phyloP scores from a whole-genome alignment of 108 stramenopile genomes.

The Fistulifera pelliculosa region DNA sequence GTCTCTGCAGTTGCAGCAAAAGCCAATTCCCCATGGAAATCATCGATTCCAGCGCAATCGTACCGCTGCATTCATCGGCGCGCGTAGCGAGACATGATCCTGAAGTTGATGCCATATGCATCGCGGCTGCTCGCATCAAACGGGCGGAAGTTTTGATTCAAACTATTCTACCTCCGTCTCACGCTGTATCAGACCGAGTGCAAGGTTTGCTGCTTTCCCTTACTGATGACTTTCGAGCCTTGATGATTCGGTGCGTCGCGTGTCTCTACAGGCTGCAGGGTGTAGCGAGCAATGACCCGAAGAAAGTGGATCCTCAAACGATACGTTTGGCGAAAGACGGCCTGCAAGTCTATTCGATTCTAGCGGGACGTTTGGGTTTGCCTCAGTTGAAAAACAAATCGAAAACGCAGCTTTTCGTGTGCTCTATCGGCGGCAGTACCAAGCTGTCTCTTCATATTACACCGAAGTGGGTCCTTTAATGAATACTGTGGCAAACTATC shows the following conservation, averaged over 20 bases:
- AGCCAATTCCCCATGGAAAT: slow-evolving; percentile 6
- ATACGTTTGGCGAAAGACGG: slow-evolving; percentile 41
- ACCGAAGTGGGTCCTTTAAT: slow-evolving; percentile 38
- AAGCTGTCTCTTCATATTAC: slow-evolving; percentile 46
- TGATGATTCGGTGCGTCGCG: slow-evolving; percentile 65
- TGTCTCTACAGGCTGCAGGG: slow-evolving; percentile 67
- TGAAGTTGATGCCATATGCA: slow-evolving; percentile 26
- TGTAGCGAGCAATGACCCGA: slow-evolving; percentile 2
- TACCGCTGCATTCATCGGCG: slow-evolving; percentile 10
- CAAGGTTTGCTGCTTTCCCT: slow-evolving; percentile 48
- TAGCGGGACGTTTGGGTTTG: slow-evolving; percentile 66
- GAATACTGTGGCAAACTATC: slow-evolving; percentile 31
- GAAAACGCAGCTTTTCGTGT: slow-evolving; percentile 66
- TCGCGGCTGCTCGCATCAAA: slow-evolving; percentile 56
- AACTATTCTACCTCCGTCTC: slow-evolving; percentile 5
- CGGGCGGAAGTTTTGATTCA: slow-evolving; percentile 56
- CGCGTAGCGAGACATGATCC: neutral
- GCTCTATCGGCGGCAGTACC: slow-evolving; percentile 64
- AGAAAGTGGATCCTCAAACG: slow-evolving; percentile 7
- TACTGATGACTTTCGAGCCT: slow-evolving; percentile 66
- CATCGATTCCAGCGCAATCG: neutral
- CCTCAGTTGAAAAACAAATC: slow-evolving; percentile 52
- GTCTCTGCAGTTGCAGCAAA: slow-evolving; percentile 3
- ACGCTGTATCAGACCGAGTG: slow-evolving; percentile 30
- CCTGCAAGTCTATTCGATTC: slow-evolving; percentile 48